Base-by-base conservation (phyloP, 768 basidiomycete genomes). In the Suillus paluster region DNA sequence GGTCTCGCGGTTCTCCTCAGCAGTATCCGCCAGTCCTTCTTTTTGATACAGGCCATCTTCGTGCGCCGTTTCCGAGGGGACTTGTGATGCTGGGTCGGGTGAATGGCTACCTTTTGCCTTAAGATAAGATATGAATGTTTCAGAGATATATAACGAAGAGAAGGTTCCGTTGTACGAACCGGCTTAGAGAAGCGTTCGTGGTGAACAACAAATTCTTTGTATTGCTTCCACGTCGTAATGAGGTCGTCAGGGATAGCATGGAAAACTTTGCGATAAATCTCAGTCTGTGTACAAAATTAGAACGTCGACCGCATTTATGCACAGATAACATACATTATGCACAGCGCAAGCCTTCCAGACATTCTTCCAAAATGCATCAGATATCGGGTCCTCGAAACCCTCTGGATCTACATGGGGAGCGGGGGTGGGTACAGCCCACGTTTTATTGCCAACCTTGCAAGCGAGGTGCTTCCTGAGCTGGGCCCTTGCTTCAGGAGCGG, bases 191-290 rank as follows among this genome's bases (percentile, higher is more conserved):
- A 69, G 3, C 91, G 85, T 64, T 94, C 93, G 50, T 94, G 90
- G 69, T 90, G 83, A 6, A 81, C 74, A 50, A 90, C 78, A 68
- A 92, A 98, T 64, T 96, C 92, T 71, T 89, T 96, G 77, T 90
- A 98, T 70, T 94, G 91, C 70, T 95, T 95, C 97, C 97, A 99
- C 0, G 96, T 97, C 2, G 89, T 90, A 63, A 98, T 86, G 25
- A 88, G 80, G 72, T 99, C 96, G 73, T 99, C 97, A 6, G 97
- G 97, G 58, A 96, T 80, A 39, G 91, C 90, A 68, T 94, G 90
- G 80, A 99, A 99, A 4, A 98, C 95, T 71, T 92, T 96, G 59
- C 95, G 89, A 77, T 86, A 98, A 65, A 98, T 94, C 72, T 97
- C 93, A 64, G 97, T 99, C 95, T 96, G 63, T 12, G 60, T 56